Conservation (phyloP, 177 flowering plant species). For the Vitis hybrid region DNA sequence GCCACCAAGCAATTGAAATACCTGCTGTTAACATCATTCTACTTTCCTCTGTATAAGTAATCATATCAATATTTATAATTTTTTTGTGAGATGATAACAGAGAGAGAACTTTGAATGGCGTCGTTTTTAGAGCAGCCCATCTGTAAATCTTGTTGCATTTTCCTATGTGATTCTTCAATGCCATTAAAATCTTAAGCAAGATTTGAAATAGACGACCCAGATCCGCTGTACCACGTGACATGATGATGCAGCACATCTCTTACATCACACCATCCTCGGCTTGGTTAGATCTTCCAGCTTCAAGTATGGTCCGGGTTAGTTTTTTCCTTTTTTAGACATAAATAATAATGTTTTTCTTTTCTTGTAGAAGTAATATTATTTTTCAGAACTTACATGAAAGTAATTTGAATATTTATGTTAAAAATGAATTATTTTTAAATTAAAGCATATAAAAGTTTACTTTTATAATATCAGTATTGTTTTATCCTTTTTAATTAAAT, state of each 20-base stretch:
- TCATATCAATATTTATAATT: neutral
- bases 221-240: neutral
- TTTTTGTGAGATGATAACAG: neutral
- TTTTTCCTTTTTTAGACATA: no score
- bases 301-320: no score
- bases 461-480: no score
- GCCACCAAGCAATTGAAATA: constrained; percentile 17
- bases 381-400: no score
- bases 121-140: neutral
- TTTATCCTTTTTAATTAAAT: no score
- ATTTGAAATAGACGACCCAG: neutral
- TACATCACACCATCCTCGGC: no score
- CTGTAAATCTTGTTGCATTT: constrained; percentile 12
- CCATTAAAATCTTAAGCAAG: neutral
- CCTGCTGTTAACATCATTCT: constrained; percentile 17
- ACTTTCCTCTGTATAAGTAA: neutral
- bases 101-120: neutral
- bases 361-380: neutral
- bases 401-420: no score
- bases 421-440: no score
- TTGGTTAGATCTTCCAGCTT: no score
- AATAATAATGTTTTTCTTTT: neutral
- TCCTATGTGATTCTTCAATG: constrained; percentile 13
- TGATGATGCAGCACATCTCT: neutral
- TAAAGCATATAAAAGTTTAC: no score